phyloP scores from a whole-genome alignment of 2,329 filamentous ascomycete species.

The Teratosphaeria gauchensis region DNA sequence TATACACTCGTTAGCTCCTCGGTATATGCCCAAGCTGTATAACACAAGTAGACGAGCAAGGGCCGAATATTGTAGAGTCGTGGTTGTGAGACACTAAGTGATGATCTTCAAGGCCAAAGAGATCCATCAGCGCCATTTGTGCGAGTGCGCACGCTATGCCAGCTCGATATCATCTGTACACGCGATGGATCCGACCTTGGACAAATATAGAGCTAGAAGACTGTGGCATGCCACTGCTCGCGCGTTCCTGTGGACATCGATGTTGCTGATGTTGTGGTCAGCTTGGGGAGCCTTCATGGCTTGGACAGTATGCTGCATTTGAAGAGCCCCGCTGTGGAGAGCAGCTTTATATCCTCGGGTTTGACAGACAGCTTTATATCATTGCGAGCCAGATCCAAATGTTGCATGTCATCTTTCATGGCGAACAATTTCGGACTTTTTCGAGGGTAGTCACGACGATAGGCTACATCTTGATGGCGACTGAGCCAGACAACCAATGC shows the following conservation, averaged over 20 bases:
- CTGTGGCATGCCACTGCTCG: slow-evolving; percentile 30
- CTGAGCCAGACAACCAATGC: too few species aligned
- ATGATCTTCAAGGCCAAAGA: slow-evolving; percentile 33
- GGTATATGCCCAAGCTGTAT: background rate
- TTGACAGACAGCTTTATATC: background rate
- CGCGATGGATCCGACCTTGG: slow-evolving; percentile 36
- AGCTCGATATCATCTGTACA: slow-evolving; percentile 33
- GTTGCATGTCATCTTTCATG: too few species aligned
- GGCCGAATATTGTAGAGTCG: background rate
- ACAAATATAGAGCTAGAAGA: slow-evolving; percentile 30
- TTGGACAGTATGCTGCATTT: slow-evolving; percentile 35
- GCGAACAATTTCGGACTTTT: too few species aligned
- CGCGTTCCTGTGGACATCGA: slow-evolving; percentile 44
- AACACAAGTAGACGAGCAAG: background rate
- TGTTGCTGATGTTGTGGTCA: slow-evolving; percentile 27
- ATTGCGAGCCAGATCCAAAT: too few species aligned
- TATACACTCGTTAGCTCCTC: too few species aligned
- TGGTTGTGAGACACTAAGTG: background rate
- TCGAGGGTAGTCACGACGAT: too few species aligned
- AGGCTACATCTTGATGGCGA: too few species aligned
- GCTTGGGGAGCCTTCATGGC: slow-evolving; percentile 32
- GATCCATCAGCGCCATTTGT: slow-evolving; percentile 42
- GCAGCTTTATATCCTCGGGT: background rate
- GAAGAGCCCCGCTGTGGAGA: background rate
- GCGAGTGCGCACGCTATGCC: slow-evolving; percentile 41